phyloP scores from a whole-genome alignment of 2,329 filamentous ascomycete species.

The Aquanectria penicillioides region DNA sequence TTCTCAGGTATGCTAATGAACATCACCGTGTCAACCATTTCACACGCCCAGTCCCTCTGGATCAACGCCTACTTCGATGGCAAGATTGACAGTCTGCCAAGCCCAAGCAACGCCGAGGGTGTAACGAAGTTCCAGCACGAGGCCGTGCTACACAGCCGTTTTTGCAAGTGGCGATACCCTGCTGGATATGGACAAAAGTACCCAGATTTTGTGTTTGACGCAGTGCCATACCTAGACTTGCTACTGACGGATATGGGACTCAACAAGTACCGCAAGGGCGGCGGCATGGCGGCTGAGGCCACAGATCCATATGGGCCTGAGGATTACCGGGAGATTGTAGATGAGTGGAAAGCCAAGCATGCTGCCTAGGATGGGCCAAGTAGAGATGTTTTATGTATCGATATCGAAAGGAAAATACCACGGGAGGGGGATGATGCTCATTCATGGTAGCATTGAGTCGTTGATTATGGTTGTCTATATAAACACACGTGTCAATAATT shows the following conservation, averaged over 20 bases:
- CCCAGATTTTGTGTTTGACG: conserved; percentile 81
- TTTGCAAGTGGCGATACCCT: conserved; percentile 75
- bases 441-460: not conserved
- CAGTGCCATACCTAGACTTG: conserved; percentile 76
- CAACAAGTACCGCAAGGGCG: conserved; percentile 63
- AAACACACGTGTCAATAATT: too few species aligned
- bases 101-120: conserved; percentile 38
- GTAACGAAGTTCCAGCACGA: conserved; percentile 59
- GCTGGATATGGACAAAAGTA: conserved; percentile 69
- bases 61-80: conserved; percentile 69
- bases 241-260: conserved; percentile 74
- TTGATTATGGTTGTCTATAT: too few species aligned
- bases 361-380: not conserved
- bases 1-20: conserved; percentile 58
- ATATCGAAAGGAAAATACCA: not conserved
- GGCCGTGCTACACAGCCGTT: conserved; percentile 73
- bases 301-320: conserved; percentile 66
- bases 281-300: conserved; percentile 61
- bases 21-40: conserved; percentile 53
- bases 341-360: conserved; percentile 57
- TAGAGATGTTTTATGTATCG: not conserved
- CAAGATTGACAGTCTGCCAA: conserved; percentile 37
- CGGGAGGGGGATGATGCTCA: not conserved
- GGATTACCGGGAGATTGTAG: conserved; percentile 65
- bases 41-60: conserved; percentile 67